A percentile compares a stretch with the other conserved stretches of the same genome.
phyloP scores from a whole-genome alignment of 352 stramenopile species.

The Phytophthora sp. region DNA sequence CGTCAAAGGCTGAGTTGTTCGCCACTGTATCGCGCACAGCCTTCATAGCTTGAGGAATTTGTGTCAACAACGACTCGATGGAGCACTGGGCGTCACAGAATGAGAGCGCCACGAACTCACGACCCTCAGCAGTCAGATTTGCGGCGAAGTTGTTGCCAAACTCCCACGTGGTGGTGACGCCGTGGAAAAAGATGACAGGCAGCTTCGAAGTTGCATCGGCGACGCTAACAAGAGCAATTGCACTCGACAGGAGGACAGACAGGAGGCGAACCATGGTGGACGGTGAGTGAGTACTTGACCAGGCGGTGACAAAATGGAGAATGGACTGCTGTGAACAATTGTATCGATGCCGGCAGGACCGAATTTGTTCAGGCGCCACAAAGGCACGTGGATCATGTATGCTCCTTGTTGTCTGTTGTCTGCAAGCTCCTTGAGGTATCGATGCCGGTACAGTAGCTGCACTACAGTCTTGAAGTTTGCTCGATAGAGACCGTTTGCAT shows the following conservation, averaged over 20 bases:
- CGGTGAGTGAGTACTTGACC: not conserved
- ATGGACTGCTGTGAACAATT: no score
- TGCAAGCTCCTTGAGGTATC: no score
- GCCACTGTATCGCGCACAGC: not conserved
- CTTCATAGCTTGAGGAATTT: not conserved
- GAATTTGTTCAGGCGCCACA: no score
- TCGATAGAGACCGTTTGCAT: no score
- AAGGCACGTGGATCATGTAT: no score
- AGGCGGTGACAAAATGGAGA: no score
- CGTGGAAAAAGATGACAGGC: conserved; percentile 7
- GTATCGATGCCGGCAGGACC: no score
- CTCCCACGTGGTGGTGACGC: not conserved
- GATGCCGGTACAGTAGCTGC: no score
- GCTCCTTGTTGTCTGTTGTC: no score
- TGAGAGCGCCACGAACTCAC: conserved; percentile 1
- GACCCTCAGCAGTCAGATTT: conserved; percentile 1
- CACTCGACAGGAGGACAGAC: not conserved
- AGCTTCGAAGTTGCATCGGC: not conserved
- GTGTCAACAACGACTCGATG: not conserved
- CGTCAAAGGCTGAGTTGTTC: conserved; percentile 1
- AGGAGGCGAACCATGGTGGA: not conserved
- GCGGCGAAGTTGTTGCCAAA: conserved; percentile 1
- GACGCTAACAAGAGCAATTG: not conserved
- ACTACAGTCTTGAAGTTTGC: no score
- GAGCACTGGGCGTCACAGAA: conserved; percentile 6